These are phyloP conservation scores for Annona cherimola DNA, from an alignment of 164 flowering plant genomes.

Conservation along the genomic window DNA sequence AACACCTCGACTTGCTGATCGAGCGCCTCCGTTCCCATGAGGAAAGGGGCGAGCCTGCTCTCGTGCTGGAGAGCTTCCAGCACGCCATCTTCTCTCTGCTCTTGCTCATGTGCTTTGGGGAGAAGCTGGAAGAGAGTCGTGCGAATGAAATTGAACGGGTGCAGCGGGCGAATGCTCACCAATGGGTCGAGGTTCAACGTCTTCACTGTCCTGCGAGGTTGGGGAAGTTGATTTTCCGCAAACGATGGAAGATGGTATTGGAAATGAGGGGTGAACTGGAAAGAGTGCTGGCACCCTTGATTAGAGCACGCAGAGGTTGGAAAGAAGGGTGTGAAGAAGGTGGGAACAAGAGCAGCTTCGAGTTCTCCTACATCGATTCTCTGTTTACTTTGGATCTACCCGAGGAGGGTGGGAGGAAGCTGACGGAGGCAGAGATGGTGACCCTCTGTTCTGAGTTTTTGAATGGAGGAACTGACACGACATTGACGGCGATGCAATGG, in stretches of 20 bases:
- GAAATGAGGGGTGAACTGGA: constrained; percentile 17
- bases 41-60: constrained; percentile 6
- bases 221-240: constrained; percentile 21
- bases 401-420: constrained; percentile 38
- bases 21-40: constrained; percentile 3
- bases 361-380: constrained; percentile 24
- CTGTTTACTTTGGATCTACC: constrained; percentile 22
- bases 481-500: constrained; percentile 33
- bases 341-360: constrained; percentile 2
- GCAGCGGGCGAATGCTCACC: constrained; percentile 20
- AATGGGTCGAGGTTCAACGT: constrained; percentile 20
- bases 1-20: constrained; percentile 12
- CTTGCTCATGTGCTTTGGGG: constrained; percentile 43
- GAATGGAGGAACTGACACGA: constrained; percentile 32
- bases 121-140: constrained; percentile 23
- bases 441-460: constrained; percentile 34
- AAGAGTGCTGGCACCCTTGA: constrained; percentile 16
- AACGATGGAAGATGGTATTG: constrained; percentile 18
- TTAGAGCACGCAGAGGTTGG: constrained; percentile 3
- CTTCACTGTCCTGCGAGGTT: constrained; percentile 20
- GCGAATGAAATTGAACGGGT: constrained; percentile 20
- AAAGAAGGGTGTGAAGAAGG: neutral
- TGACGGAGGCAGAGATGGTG: constrained; percentile 28
- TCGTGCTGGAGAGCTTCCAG: constrained; percentile 19
- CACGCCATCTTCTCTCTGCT: constrained; percentile 32